Conservation (phyloP, 345 rosid genomes). For the Citrus trifoliata region DNA sequence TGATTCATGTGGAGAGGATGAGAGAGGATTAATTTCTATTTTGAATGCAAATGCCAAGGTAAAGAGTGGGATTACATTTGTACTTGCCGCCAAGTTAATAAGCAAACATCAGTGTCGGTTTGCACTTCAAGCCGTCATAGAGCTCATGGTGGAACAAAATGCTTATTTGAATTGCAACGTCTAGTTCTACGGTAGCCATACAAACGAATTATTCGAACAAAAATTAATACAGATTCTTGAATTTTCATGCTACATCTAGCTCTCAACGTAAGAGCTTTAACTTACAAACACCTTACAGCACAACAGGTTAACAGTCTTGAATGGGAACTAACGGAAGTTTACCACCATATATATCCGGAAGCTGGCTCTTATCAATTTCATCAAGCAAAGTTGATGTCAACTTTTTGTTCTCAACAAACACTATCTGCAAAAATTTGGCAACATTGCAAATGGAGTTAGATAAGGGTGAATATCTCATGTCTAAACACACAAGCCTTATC, state of each 20-base stretch:
- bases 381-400: slow-evolving; percentile 51
- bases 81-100: too few species aligned
- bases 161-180: neutral
- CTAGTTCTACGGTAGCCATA: neutral
- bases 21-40: neutral
- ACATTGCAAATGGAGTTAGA: neutral
- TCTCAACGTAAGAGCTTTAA: neutral
- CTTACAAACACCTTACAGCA: neutral
- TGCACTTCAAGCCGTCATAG: neutral
- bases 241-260: neutral
- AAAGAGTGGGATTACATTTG: neutral
- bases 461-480: neutral
- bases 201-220: too few species aligned
- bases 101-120: neutral
- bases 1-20: neutral
- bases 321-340: slow-evolving; percentile 60
- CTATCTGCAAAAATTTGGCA: slow-evolving; percentile 44
- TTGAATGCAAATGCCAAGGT: neutral
- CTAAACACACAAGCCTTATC: neutral
- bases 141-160: neutral
- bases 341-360: slow-evolving; percentile 81
- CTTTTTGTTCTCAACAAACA: slow-evolving; percentile 76
- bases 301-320: slow-evolving; percentile 39
- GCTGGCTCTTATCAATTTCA: slow-evolving; percentile 79
- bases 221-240: neutral